Evolutionary conservation across 805 yeast genomes (phyloP), one percentile per base, ranked within the genome.

Genomic region (Hanseniaspora taiwanica): DNA sequence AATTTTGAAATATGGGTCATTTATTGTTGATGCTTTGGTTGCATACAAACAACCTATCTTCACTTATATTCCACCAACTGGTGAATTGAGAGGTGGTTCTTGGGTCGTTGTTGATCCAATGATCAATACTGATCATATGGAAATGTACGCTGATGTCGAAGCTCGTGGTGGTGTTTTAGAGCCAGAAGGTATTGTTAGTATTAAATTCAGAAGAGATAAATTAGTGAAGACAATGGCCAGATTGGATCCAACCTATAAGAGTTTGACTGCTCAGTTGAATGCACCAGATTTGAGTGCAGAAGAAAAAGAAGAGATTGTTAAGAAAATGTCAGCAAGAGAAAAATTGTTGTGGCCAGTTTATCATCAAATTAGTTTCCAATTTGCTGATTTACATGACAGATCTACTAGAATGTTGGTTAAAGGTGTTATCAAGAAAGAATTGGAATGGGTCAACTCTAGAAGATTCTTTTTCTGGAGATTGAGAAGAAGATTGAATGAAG

Each of bases 91-190:
- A 74, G 99, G 99, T 70, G 99, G 99, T 61, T 89, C 98, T 20
- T 91, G 99, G 99, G 99, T 93, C 42, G 99, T 91, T 51, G 96
- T 91, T 59, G 99, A 91, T 64, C 96, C 98, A 48, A 84, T 96
- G 38, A 91, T 91, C 67, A 91, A 93, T 63, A 64, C 81, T 36
- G 96, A 87, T 47, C 84, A 84, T 83, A 93, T 91, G 96, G 99
- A 91, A 68, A 89, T 91, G 96, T 91, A 89, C 54, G 97, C 97
- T 18, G 98, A 93, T 62, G 80, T 75, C 38, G 91, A 91, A 40
- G 73, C 97, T 9, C 76, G 99, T 61, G 98, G 86, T 33, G 97
- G 98, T 77, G 96, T 91, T 44, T 71, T 93, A 58, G 98, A 91
- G 66, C 97, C 98, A 39, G 96, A 89, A 59, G 98, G 97, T 62